Conservation (phyloP, 2,329 filamentous ascomycete species). For the Blastomyces emzantsi region DNA sequence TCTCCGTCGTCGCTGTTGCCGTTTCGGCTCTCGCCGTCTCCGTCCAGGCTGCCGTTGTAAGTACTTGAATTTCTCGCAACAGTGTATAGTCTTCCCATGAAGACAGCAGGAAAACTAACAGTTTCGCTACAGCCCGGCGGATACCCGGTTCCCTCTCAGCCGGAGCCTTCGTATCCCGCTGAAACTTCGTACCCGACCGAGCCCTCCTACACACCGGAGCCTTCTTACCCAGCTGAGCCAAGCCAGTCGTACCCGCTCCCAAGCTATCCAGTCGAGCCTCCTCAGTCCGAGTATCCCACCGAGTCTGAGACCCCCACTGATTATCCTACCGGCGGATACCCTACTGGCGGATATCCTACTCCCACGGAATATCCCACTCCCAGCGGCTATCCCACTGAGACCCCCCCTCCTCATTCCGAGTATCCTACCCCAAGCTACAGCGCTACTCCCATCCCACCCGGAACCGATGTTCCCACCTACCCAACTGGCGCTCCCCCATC, state of each 20-base stretch:
- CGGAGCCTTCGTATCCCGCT: background rate
- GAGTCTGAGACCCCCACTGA: background rate
- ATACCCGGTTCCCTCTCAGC: background rate
- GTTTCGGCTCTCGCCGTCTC: conserved; percentile 14
- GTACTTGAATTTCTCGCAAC: background rate
- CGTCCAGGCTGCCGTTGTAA: background rate
- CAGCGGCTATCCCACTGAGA: background rate
- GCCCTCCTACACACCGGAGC: background rate
- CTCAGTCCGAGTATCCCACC: background rate
- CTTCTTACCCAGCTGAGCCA: no score
- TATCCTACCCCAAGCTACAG: background rate
- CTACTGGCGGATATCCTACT: background rate
- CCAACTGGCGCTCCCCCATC: conserved; percentile 12
- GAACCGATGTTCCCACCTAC: conserved; percentile 21
- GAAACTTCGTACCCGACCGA: background rate
- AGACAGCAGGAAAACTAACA: background rate
- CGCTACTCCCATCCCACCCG: conserved; percentile 16
- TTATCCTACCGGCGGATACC: background rate
- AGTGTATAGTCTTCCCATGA: background rate
- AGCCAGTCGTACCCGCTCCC: no score
- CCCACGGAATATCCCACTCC: background rate
- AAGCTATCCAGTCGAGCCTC: background rate
- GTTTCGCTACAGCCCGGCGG: background rate
- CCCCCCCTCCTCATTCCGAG: background rate
- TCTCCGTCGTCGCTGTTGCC: conserved; percentile 16